Conservation (phyloP, 208 protist species). For the Wallacemonas rigidus region DNA sequence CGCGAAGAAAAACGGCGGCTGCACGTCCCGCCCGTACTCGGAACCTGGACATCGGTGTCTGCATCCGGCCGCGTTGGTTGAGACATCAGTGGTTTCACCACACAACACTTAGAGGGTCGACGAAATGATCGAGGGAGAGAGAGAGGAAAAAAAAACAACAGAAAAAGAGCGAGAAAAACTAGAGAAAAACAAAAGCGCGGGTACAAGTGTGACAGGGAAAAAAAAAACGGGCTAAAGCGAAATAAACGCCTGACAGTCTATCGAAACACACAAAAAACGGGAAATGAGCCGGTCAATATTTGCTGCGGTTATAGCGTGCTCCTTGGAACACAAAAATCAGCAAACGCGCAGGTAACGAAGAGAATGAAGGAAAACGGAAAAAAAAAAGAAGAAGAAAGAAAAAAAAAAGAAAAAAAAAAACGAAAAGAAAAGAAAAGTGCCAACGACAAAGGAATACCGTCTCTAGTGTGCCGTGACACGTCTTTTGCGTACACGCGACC, state of each 20-base stretch:
- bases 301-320: no score
- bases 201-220: not conserved
- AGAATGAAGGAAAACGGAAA: not conserved
- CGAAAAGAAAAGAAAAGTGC: constrained; percentile 10
- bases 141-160: no score
- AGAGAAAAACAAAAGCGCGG: not conserved
- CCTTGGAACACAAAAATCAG: not conserved
- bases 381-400: constrained; percentile 13
- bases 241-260: not conserved
- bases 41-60: no score
- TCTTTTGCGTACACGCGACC: no score
- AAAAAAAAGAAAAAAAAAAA: not conserved
- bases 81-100: not conserved
- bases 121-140: no score
- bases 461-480: no score
- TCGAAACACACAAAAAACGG: no score
- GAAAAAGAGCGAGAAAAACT: not conserved
- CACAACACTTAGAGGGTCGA: not conserved
- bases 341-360: not conserved
- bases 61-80: no score
- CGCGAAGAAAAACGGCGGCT: constrained; percentile 28
- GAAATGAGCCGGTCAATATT: no score
- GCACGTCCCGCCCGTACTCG: not conserved
- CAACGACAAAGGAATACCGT: no score
- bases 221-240: constrained; percentile 14